These are phyloP conservation scores for Chlamydomonas reinhardtii DNA, from an alignment of 163 green algal species.

Conservation along the genomic window DNA sequence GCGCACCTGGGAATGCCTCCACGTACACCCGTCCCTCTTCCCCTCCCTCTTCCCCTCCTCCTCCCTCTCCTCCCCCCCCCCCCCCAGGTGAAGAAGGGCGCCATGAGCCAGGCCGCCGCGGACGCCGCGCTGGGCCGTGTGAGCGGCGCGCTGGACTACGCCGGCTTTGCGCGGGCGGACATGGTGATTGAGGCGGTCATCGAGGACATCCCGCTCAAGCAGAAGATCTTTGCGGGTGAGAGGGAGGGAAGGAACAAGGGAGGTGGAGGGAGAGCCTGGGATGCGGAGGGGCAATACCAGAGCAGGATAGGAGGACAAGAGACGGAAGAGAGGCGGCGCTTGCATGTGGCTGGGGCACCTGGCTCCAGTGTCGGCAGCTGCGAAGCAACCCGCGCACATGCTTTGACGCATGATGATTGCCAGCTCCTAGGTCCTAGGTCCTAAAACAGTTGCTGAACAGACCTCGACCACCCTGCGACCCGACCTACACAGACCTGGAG, in stretches of 20 bases:
- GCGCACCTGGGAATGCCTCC: no score
- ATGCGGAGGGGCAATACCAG: no score
- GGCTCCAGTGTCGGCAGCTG: no score
- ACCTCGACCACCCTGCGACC: no score
- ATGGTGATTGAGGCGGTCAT: conserved; percentile 99
- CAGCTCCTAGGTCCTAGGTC: no score
- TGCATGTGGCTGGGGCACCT: not conserved
- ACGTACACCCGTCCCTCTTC: no score
- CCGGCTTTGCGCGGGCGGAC: conserved; percentile 87
- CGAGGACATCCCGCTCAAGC: conserved; percentile 96
- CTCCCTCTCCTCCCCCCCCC: no score
- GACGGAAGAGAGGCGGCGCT: no score
- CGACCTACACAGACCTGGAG: conserved; percentile 87
- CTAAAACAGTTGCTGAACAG: no score
- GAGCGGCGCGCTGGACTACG: conserved; percentile 86
- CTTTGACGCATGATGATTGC: no score
- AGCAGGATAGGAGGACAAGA: no score
- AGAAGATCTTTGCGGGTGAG: conserved; percentile 75
- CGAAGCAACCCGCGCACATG: no score
- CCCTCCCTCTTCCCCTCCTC: not conserved
- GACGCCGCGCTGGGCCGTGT: conserved; percentile 72
- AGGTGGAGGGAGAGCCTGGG: not conserved
- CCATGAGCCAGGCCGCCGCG: conserved; percentile 81
- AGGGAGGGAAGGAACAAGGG: not conserved
- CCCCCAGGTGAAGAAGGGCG: conserved; percentile 89